phyloP scores from a whole-genome alignment of 2,329 filamentous ascomycete species.

The Thyridium curvatum region DNA sequence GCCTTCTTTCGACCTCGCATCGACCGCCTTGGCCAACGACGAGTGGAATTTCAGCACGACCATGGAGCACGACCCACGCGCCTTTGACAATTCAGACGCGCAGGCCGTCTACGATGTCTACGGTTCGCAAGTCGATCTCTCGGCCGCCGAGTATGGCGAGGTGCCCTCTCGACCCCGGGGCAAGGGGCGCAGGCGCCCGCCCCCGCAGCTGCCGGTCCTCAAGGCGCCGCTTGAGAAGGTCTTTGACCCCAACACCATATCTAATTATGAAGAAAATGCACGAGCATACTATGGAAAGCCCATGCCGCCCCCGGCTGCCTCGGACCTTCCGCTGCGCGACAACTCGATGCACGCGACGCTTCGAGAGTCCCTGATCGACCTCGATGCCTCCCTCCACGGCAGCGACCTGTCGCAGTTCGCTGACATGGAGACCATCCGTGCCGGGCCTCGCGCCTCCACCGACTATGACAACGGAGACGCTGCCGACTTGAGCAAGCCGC shows the following conservation, averaged over 20 bases:
- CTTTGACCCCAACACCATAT: conserved; percentile 60
- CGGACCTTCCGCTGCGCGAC: conserved; percentile 54
- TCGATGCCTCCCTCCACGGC: conserved; percentile 53
- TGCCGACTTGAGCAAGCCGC: conserved; percentile 39
- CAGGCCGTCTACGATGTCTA: conserved; percentile 54
- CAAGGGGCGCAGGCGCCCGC: conserved; percentile 47
- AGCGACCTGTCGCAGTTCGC: conserved; percentile 51
- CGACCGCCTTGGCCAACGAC: conserved; percentile 43
- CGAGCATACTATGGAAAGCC: conserved; percentile 50
- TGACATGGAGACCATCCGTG: conserved; percentile 55
- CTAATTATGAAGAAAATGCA: conserved; percentile 59
- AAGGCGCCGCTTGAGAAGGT: conserved; percentile 57
- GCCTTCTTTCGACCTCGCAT: conserved; percentile 33
- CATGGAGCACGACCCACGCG: conserved; percentile 54
- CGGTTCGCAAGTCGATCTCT: conserved; percentile 50
- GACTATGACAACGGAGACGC: conserved; percentile 43
- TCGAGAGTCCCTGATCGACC: conserved; percentile 59
- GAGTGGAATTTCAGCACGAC: conserved; percentile 66
- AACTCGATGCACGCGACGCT: conserved; percentile 46
- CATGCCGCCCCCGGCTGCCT: conserved; percentile 28
- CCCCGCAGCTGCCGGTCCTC: conserved; percentile 51
- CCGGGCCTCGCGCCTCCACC: conserved; percentile 38
- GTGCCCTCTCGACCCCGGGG: conserved; percentile 41
- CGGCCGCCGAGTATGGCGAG: conserved; percentile 32
- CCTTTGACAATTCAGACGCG: conserved; percentile 45